phyloP scores from a whole-genome alignment of 2,329 filamentous ascomycete genomes.

The Phyllosticta capitalensis region DNA sequence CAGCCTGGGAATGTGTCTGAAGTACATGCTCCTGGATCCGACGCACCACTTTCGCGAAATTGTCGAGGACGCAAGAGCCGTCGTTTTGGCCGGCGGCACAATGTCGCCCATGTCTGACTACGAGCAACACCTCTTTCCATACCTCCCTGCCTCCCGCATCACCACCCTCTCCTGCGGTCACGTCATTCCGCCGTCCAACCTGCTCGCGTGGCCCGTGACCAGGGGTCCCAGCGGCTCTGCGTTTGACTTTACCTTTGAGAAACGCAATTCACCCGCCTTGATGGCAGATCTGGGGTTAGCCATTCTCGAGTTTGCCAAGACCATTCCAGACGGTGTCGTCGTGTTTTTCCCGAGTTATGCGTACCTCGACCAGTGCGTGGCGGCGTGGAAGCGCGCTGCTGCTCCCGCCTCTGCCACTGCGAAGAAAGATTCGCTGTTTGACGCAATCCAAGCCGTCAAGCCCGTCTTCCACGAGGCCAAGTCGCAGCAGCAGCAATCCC shows the following conservation, averaged over 20 bases:
- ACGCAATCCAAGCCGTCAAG: slow-evolving; percentile 50
- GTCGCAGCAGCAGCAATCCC: not conserved
- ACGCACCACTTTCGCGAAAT: slow-evolving; percentile 86
- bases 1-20: slow-evolving; percentile 39
- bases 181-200: slow-evolving; percentile 74
- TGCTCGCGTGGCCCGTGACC: slow-evolving; percentile 66
- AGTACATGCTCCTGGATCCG: slow-evolving; percentile 83
- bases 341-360: slow-evolving; percentile 94
- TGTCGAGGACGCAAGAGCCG: slow-evolving; percentile 71
- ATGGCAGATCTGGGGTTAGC: slow-evolving; percentile 65
- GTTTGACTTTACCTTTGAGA: slow-evolving; percentile 85
- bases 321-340: slow-evolving; percentile 81
- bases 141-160: slow-evolving; percentile 53
- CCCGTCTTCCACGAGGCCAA: slow-evolving; percentile 32
- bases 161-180: slow-evolving; percentile 86
- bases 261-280: slow-evolving; percentile 58
- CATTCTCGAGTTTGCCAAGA: slow-evolving; percentile 59
- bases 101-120: slow-evolving; percentile 98
- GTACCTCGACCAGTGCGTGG: slow-evolving; percentile 65
- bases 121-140: slow-evolving; percentile 73
- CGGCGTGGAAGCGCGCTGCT: slow-evolving; percentile 29
- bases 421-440: slow-evolving; percentile 40
- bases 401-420: not conserved
- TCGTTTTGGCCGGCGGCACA: slow-evolving; percentile 87
- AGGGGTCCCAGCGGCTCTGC: slow-evolving; percentile 38